These are phyloP conservation scores for Populus ilicifolia DNA, from an alignment of 345 rosid genomes.

Conservation along the genomic window DNA sequence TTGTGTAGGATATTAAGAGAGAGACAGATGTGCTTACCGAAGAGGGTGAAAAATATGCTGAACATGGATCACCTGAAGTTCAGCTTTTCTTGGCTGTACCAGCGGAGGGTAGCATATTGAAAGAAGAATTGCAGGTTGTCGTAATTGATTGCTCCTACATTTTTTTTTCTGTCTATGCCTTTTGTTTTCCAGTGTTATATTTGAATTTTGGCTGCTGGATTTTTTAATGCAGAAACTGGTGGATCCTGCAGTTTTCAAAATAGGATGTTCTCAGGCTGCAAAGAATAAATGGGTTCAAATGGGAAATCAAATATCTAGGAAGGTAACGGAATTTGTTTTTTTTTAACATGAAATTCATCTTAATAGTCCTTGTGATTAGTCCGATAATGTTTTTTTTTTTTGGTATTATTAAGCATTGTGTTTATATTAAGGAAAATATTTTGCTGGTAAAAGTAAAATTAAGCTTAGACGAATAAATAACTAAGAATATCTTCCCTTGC, in stretches of 20 bases:
- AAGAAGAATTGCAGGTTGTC: conserved; percentile 68
- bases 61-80: conserved; percentile 75
- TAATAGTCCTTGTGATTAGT: not conserved
- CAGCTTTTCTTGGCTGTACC: conserved; percentile 77
- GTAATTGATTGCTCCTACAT: not conserved
- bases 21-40: conserved; percentile 75
- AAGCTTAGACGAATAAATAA: not conserved
- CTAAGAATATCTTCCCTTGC: not conserved
- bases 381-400: not conserved
- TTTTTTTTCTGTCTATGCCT: not conserved
- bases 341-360: not conserved
- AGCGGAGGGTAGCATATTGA: conserved; percentile 55
- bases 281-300: conserved; percentile 86
- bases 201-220: conserved; percentile 2
- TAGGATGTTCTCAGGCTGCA: conserved; percentile 74
- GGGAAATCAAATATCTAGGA: conserved; percentile 83
- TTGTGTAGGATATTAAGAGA: conserved; percentile 56
- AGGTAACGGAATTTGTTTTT: conserved; percentile 45
- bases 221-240: conserved; percentile 58
- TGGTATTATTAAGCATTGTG: not conserved
- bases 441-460: no score
- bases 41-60: conserved; percentile 73
- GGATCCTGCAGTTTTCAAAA: conserved; percentile 54
- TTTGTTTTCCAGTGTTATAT: not conserved
- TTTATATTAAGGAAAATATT: not conserved